Base-by-base conservation (phyloP, 108 stramenopile genomes). In the Phaeodactylum tricornutum region DNA sequence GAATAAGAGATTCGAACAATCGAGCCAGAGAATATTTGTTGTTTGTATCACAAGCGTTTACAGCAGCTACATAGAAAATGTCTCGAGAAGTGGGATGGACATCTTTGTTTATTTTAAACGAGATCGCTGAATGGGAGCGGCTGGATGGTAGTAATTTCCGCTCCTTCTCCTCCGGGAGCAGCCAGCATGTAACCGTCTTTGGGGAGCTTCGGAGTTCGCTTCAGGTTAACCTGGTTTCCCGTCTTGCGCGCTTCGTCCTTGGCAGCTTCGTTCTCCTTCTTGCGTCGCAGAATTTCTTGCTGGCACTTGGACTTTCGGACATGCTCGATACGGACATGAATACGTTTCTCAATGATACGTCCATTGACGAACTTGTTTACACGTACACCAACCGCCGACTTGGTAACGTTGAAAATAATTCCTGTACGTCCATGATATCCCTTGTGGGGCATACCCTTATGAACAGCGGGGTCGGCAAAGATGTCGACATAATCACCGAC, bases 391-490 rank as follows among this genome's bases (percentile, higher is more conserved):
- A 99, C 79, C 24, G 96, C 72, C 19, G 84, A 58, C 76, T 95
- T 96, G 77, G 95, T 97, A 27, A 99, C 92, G 61, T 99, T 98
- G 92, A 95, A 99, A 40, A 99, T 82, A 31, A 98, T 89, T 35
- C 98, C 98, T 33, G 98, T 99, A 37, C 96, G 92, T 59, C 98
- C 98, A 68, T 99, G 98, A 91, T 97, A 99, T 77, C 82, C 75
- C 83, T 97, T 96, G 95, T 94, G 92, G 43, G 98, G 98, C 98
- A 99, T 99, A 78, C 98, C 98, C 87, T 96, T 97, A 84, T 97
- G 96, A 53, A 95, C 71, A 59, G 95, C 85, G 15, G 95, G 87
- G 77, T 99, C 79, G 57, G 89, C 94, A 57, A 94, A 95, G 77
- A 99, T 97, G 62, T 99, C 98, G 3, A 99, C 98, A 71, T 94